Percentiles rank a stretch among this genome's conserved stretches.
These are phyloP conservation scores for Ogataea naganishii DNA, from an alignment of 805 yeast species.

Conservation along the genomic window DNA sequence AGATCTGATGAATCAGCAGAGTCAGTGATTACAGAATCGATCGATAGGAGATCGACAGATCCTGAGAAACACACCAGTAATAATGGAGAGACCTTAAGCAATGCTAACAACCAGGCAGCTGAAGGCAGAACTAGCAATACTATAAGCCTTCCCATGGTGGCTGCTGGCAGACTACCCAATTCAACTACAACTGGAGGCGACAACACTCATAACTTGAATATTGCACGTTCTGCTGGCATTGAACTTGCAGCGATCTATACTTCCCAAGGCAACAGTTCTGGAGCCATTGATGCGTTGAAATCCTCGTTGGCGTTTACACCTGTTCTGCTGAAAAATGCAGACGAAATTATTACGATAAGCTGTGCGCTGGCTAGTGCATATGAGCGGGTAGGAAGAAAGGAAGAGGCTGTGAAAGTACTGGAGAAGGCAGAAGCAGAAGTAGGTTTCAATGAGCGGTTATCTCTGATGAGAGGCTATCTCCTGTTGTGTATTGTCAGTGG, in stretches of 20 bases:
- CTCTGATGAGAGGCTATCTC: conserved; percentile 41
- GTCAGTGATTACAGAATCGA: no score
- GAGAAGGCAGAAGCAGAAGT: conserved; percentile 36
- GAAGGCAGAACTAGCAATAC: conserved; percentile 11
- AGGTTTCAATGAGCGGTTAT: conserved; percentile 35
- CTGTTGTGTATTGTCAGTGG: no score
- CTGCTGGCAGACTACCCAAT: conserved; percentile 34
- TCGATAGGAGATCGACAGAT: no score
- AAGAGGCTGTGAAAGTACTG: conserved; percentile 41
- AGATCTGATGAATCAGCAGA: no score
- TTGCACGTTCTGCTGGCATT: conserved; percentile 43
- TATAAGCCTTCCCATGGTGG: conserved; percentile 34
- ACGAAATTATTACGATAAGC: conserved; percentile 44
- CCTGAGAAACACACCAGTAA: no score
- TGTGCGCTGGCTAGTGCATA: conserved; percentile 42
- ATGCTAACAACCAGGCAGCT: no score
- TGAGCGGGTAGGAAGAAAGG: conserved; percentile 41
- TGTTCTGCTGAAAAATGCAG: conserved; percentile 32
- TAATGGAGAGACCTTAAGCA: no score
- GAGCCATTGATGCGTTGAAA: conserved; percentile 40
- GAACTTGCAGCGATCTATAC: conserved; percentile 50
- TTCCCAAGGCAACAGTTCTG: conserved; percentile 39
- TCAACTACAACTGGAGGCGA: conserved; percentile 23
- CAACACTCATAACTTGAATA: no score
- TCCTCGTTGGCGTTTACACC: conserved; percentile 43